Percentiles rank a stretch among this genome's conserved stretches.
These are phyloP conservation scores for Cardamine occulta DNA, from an alignment of 345 rosid genomes.

Conservation along the genomic window DNA sequence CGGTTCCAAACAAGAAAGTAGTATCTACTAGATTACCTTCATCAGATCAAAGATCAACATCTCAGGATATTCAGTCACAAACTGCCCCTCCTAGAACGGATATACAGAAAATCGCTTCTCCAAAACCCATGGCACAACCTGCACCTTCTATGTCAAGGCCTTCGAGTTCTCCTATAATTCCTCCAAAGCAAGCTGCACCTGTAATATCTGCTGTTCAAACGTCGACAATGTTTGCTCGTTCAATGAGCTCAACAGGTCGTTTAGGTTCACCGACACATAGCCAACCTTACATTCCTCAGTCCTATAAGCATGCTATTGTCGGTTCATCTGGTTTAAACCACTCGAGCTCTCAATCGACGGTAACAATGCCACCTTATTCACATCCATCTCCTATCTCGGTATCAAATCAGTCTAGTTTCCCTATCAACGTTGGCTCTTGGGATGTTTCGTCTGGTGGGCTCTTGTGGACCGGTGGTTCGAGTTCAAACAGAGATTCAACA, in stretches of 20 bases:
- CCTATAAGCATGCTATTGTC: conserved; percentile 79
- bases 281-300: conserved; percentile 66
- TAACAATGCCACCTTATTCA: conserved; percentile 50
- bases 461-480: conserved; percentile 55
- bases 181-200: conserved; percentile 59
- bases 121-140: conserved; percentile 50
- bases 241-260: conserved; percentile 78
- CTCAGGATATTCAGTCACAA: conserved; percentile 46
- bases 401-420: conserved; percentile 51
- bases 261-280: conserved; percentile 58
- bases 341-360: conserved; percentile 52
- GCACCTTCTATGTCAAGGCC: conserved; percentile 73
- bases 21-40: conserved; percentile 47
- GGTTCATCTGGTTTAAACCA: conserved; percentile 48
- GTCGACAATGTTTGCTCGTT: conserved; percentile 60
- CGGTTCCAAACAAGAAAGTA: conserved; percentile 46
- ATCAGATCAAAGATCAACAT: conserved; percentile 50
- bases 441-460: conserved; percentile 50
- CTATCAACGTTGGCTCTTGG: conserved; percentile 52
- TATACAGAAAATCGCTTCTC: conserved; percentile 47
- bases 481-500: conserved; percentile 49
- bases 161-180: conserved; percentile 73
- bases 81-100: conserved; percentile 50
- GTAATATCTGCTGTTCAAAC: conserved; percentile 62
- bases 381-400: conserved; percentile 51